Percentiles rank a stretch among this genome's conserved stretches.
Evolutionary conservation across 1,284 basidiomycete genomes (phyloP).

Genomic region (Sporisorium iseilematis-ciliati): DNA sequence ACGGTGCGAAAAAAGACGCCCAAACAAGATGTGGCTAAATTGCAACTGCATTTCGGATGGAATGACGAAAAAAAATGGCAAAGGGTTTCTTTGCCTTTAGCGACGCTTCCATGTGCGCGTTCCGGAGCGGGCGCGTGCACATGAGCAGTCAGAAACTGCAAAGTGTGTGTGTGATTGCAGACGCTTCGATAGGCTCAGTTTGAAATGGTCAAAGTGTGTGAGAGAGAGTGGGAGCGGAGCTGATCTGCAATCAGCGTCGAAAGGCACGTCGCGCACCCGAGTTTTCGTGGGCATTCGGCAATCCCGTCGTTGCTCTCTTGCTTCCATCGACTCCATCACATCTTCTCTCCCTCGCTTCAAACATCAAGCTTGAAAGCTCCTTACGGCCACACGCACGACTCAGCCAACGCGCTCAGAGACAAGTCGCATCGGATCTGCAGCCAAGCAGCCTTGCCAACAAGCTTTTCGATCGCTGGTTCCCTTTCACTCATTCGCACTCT

Average conservation of each 20-base stretch:
- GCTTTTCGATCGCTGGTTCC: background rate
- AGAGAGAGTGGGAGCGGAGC: background rate
- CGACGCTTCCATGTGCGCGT: conserved; percentile 4
- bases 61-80: too few species aligned
- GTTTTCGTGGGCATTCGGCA: background rate
- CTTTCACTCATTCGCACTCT: background rate
- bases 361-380: background rate
- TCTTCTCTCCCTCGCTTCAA: background rate
- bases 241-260: conserved; percentile 3
- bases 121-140: conserved; percentile 21
- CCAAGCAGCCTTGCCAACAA: background rate
- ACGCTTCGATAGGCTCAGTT: conserved; percentile 7
- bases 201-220: background rate
- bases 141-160: conserved; percentile 1
- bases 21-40: background rate
- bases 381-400: background rate
- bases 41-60: conserved; percentile 2
- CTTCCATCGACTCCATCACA: background rate
- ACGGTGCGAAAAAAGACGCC: background rate
- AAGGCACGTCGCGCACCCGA: conserved; percentile 24
- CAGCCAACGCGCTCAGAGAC: background rate
- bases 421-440: background rate
- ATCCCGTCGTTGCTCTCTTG: background rate
- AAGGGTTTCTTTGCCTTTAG: background rate
- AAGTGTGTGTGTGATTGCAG: conserved; percentile 23